These are phyloP conservation scores for Pythium dissimile DNA, from an alignment of 352 stramenopile genomes.

Conservation along the genomic window DNA sequence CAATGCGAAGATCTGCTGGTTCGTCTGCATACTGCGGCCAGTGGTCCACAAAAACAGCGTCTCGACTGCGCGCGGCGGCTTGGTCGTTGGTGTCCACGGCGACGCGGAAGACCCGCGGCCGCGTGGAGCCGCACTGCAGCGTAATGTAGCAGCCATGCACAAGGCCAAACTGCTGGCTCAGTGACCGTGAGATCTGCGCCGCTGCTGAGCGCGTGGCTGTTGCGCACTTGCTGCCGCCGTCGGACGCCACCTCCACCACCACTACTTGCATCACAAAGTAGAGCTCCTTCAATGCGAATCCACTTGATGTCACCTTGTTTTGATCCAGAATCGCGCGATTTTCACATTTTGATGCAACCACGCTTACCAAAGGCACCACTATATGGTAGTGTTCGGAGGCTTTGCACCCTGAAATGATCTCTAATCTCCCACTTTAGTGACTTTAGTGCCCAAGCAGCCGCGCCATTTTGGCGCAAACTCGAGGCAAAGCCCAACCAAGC, in stretches of 20 bases:
- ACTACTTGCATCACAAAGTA: background rate
- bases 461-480: conserved; percentile 10
- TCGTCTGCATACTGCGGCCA: conserved; percentile 27
- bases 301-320: background rate
- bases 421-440: conserved; percentile 6
- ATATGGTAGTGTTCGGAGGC: background rate
- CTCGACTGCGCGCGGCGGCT: background rate
- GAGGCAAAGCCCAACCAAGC: too few relatives aligned
- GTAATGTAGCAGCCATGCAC: conserved; percentile 3
- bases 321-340: background rate
- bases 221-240: background rate
- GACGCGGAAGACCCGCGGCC: conserved; percentile 38
- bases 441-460: background rate
- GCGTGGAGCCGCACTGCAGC: background rate
- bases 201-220: background rate
- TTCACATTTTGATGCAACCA: background rate
- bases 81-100: conserved; percentile 30
- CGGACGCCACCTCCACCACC: conserved; percentile 11
- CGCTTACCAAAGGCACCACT: background rate
- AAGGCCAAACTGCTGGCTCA: background rate
- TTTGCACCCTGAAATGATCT: background rate
- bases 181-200: background rate
- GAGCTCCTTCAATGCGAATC: background rate
- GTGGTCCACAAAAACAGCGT: conserved; percentile 40
- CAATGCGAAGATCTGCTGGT: too few relatives aligned